A percentile compares a stretch with the other conserved stretches of the same genome.
Evolutionary conservation across 2,329 filamentous ascomycete genomes (phyloP).

Genomic region (Anthostomella pinea): DNA sequence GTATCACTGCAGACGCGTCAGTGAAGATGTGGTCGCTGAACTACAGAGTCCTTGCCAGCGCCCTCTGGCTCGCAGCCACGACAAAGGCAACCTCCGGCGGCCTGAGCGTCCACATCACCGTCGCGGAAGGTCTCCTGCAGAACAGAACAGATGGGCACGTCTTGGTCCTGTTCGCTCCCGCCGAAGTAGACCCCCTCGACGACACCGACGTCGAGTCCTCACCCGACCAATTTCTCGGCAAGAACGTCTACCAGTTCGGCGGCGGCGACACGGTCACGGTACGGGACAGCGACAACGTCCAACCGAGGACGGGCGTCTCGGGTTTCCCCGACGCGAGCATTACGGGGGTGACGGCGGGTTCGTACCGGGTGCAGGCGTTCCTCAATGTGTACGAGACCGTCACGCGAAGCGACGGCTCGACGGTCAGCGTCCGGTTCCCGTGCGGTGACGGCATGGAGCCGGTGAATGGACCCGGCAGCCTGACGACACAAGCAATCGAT

Average conservation of each 20-base stretch:
- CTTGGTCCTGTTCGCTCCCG: constrained; percentile 24
- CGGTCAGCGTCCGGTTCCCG: constrained; percentile 17
- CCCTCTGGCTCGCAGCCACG: no score
- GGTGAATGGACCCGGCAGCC: constrained; percentile 18
- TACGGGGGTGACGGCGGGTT: constrained; percentile 15
- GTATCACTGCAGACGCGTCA: no score
- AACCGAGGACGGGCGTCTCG: constrained; percentile 13
- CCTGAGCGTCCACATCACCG: constrained; percentile 22
- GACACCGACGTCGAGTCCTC: constrained; percentile 21
- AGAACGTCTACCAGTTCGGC: constrained; percentile 18
- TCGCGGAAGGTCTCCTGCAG: constrained; percentile 18
- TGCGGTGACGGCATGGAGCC: constrained; percentile 21
- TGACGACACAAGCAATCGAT: constrained; percentile 15
- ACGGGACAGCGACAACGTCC: constrained; percentile 6
- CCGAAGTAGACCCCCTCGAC: constrained; percentile 20
- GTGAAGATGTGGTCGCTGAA: no score
- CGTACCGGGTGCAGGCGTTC: constrained; percentile 21
- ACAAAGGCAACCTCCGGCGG: constrained; percentile 1
- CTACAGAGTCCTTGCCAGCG: no score
- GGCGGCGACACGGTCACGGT: constrained; percentile 12
- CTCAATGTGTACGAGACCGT: constrained; percentile 18
- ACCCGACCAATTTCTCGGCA: constrained; percentile 23
- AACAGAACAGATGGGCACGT: constrained; percentile 18
- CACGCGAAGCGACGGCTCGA: constrained; percentile 17
- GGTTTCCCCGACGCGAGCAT: constrained; percentile 17